phyloP scores from a whole-genome alignment of 2,329 filamentous ascomycete species.

The Fusarium proliferatum region DNA sequence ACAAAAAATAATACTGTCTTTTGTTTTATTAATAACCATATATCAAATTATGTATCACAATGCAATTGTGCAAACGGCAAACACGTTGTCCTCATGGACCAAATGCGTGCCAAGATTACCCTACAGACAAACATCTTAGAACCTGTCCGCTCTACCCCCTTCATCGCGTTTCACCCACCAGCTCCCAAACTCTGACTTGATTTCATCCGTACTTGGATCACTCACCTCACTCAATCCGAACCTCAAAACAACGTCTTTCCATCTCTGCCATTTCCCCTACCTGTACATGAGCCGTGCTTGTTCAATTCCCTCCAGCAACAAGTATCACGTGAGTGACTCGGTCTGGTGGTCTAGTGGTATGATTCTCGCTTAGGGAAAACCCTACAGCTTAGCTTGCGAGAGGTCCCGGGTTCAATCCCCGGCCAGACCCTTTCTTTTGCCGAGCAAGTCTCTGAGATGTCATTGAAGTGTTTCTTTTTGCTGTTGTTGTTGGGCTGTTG shows the following conservation, averaged over 20 bases:
- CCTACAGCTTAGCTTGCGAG: slow-evolving; percentile 53
- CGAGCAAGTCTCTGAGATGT: too few relatives aligned
- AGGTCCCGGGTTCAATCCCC: slow-evolving; percentile 60
- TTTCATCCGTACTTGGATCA: too few relatives aligned
- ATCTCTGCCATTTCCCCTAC: fast-evolving
- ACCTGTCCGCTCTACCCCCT: not conserved
- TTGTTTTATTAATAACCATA: too few relatives aligned
- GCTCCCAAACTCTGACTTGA: too few relatives aligned
- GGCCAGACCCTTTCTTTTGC: slow-evolving; percentile 50
- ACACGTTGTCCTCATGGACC: not conserved
- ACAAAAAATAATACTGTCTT: too few relatives aligned
- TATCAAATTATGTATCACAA: too few relatives aligned
- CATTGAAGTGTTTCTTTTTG: not conserved
- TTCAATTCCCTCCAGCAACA: fast-evolving
- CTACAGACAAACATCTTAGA: not conserved
- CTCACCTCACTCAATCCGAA: fast-evolving
- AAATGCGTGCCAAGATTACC: not conserved
- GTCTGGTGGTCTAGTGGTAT: slow-evolving; percentile 74
- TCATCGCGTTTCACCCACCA: not conserved
- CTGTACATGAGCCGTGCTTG: not conserved
- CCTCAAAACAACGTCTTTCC: not conserved
- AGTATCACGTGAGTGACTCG: slow-evolving; percentile 33
- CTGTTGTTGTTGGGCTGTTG: not conserved
- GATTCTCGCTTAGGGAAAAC: slow-evolving; percentile 75
- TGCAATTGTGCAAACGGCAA: not conserved